Conservation (phyloP, 1,284 basidiomycete species). For the Malassezia caprae region DNA sequence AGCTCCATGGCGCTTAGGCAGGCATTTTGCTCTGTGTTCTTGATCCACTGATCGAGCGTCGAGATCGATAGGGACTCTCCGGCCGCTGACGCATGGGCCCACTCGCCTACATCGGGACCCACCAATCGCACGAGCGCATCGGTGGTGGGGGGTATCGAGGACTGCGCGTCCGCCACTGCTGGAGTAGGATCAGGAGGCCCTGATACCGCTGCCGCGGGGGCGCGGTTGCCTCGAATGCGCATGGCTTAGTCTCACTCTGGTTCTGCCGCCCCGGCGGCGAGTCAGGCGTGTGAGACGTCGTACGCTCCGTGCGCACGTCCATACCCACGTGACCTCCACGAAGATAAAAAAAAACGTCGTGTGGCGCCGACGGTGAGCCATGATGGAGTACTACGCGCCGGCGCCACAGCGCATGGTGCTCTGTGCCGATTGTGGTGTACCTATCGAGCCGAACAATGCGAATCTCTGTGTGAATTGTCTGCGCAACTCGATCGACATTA, state of each 20-base stretch:
- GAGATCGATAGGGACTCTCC: not conserved
- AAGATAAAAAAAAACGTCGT: conserved; percentile 9
- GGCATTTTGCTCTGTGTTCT: not conserved
- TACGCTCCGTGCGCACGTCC: not conserved
- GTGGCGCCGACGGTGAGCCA: not conserved
- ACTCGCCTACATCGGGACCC: conserved; percentile 13
- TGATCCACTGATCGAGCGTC: conserved; percentile 5
- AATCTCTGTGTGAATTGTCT: conserved; percentile 89
- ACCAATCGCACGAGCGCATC: not conserved
- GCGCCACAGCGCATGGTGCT: conserved; percentile 46
- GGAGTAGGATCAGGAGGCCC: not conserved
- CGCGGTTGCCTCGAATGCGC: not conserved
- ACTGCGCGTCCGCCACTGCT: not conserved
- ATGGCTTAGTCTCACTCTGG: not conserved
- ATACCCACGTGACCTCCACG: conserved; percentile 12
- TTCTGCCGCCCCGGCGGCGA: not conserved
- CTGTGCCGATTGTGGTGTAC: conserved; percentile 59
- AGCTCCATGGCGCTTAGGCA: conserved; percentile 1
- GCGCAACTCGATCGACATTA: conserved; percentile 87
- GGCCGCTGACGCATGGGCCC: not conserved
- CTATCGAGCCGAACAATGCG: conserved; percentile 87
- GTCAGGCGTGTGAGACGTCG: not conserved
- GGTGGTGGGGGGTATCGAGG: not conserved
- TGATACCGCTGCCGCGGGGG: not conserved
- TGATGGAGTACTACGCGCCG: conserved; percentile 39